Evolutionary conservation across 331 rosid genomes (phyloP), one percentile per base, ranked within the genome.

Genomic region (Malus hybrid): DNA sequence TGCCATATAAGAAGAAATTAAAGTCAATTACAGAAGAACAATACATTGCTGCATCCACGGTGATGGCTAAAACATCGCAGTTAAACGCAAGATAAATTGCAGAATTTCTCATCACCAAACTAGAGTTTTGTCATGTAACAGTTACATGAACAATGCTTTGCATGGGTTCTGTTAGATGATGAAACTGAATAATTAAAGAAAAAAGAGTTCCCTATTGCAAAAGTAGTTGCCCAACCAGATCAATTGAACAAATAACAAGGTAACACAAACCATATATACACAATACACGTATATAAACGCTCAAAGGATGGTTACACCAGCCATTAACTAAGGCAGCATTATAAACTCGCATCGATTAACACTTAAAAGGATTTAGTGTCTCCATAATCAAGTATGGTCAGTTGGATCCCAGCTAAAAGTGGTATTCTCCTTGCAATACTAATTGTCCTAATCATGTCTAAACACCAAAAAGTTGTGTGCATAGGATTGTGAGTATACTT

Each of bases 1-100:
- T 94, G 92, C 10, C 73, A 81, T 15, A 42, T 8, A 63, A 22
- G 3, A 42, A 29, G 28, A 68, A 22, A 24, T 59, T 59, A n/a
- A 27, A 36, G 36, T 15, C n/a, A 60, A 57, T 63, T 33, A 71
- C 4, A 28, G 16, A n/a, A 61, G 7, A 19, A 57, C 33, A 32
- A 44, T 44, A 48, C 10, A 44, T 27, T 6, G n/a, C 16, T 39
- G 48, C 14, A 1, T 3, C 1, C 14, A 42, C 5, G 5, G 48
- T 42, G 31, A 59, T 59, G 64, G 29, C 64, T 59, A 59, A 59
- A 22, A 10, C 28, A 9, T 11, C 3, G 13, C 12, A 42, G 48
- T 42, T 42, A 42, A 42, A 42, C 48, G 48, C 14, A 42, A 10
- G 48, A 42, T 9, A 42, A 42, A 42, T 42, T 42, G 48, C 48